phyloP scores from a whole-genome alignment of 2,329 filamentous ascomycete species.

The Acarospora socialis region DNA sequence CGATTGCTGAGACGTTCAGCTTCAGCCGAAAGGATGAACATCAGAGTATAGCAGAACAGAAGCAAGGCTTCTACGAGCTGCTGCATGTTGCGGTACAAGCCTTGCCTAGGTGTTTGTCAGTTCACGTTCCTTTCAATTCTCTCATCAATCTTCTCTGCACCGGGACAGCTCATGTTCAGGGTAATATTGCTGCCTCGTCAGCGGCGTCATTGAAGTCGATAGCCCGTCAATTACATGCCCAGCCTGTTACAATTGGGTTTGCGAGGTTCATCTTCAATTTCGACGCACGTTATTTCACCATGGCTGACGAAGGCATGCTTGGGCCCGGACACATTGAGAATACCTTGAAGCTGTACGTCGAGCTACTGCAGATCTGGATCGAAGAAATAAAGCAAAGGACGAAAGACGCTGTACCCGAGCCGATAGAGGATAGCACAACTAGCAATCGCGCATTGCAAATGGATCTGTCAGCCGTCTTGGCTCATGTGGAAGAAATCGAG shows the following conservation, averaged over 20 bases:
- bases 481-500: conserved; percentile 91
- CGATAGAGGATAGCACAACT: conserved; percentile 45
- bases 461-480: conserved; percentile 75
- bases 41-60: conserved; percentile 59
- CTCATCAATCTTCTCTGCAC: conserved; percentile 92
- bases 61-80: conserved; percentile 89
- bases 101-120: conserved; percentile 80
- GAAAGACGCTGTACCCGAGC: conserved; percentile 53
- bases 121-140: conserved; percentile 82
- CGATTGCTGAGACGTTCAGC: conserved; percentile 85
- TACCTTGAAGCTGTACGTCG: conserved; percentile 81
- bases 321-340: conserved; percentile 89
- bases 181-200: conserved; percentile 82
- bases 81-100: conserved; percentile 92
- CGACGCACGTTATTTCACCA: conserved; percentile 91
- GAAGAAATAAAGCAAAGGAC: conserved; percentile 86
- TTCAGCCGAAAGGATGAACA: conserved; percentile 75
- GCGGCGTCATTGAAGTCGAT: conserved; percentile 90
- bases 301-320: conserved; percentile 95
- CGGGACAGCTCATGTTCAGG: conserved; percentile 87
- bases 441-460: conserved; percentile 63
- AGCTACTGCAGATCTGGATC: conserved; percentile 92
- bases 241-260: conserved; percentile 93
- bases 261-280: conserved; percentile 97
- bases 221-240: conserved; percentile 79